These are phyloP conservation scores for Mycena amicta DNA, from an alignment of 768 basidiomycete genomes.

Conservation along the genomic window DNA sequence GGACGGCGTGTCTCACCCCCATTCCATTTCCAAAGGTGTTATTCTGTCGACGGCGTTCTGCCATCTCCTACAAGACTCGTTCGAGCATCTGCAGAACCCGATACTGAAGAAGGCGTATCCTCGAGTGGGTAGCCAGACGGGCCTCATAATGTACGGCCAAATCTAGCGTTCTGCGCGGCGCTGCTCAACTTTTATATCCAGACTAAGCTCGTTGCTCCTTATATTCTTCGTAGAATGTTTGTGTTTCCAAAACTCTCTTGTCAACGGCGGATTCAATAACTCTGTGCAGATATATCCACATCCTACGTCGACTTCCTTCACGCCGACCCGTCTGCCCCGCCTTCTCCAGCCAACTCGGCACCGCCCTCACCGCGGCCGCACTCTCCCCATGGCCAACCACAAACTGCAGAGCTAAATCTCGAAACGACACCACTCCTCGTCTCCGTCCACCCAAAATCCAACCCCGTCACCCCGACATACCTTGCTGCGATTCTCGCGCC, in stretches of 20 bases:
- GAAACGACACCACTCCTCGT: conserved; percentile 14
- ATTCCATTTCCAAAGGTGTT: conserved; percentile 59
- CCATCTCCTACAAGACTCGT: conserved; percentile 79
- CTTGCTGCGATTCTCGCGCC: conserved; percentile 16
- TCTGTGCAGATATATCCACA: conserved; percentile 80
- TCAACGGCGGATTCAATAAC: no score
- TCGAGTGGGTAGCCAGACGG: conserved; percentile 58
- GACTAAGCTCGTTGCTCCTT: conserved; percentile 61
- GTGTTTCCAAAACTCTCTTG: conserved; percentile 27
- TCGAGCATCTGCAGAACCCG: conserved; percentile 55
- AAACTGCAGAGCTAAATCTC: no score
- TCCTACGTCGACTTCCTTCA: conserved; percentile 75
- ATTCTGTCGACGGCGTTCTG: conserved; percentile 84
- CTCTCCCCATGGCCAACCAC: conserved; percentile 11
- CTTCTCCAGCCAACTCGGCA: conserved; percentile 38
- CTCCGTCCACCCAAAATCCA: conserved; percentile 8
- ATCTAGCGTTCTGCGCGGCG: background rate
- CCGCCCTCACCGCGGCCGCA: conserved; percentile 27
- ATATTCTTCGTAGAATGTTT: conserved; percentile 84
- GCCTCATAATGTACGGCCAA: conserved; percentile 70
- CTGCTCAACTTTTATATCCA: conserved; percentile 29
- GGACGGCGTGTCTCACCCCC: no score
- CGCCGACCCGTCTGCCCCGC: conserved; percentile 55
- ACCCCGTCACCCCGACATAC: no score
- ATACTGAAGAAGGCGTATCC: conserved; percentile 49